A percentile compares a stretch with the other conserved stretches of the same genome.
phyloP scores from a whole-genome alignment of 306 rosid genomes.

The Corylus avellana region DNA sequence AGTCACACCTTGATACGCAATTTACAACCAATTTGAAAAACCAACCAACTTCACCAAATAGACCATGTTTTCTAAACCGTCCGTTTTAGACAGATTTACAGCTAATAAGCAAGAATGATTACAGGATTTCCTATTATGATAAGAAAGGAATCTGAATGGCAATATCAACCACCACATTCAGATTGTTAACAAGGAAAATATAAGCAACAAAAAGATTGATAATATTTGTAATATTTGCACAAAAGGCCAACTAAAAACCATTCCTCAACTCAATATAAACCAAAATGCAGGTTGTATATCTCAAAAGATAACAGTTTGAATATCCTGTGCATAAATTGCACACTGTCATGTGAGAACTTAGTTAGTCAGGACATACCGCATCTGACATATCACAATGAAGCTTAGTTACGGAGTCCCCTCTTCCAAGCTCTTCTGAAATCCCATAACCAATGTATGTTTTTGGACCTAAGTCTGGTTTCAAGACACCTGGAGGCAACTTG shows the following conservation, averaged over 20 bases:
- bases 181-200: background rate
- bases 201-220: background rate
- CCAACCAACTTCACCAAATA: background rate
- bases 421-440: slow-evolving; percentile 71
- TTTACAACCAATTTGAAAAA: background rate
- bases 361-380: slow-evolving; percentile 56
- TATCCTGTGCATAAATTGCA: background rate
- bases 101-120: background rate
- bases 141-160: too few species aligned
- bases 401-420: slow-evolving; percentile 93
- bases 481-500: slow-evolving; percentile 67
- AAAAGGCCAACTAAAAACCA: background rate
- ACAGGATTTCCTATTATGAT: background rate
- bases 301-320: background rate
- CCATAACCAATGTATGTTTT: slow-evolving; percentile 90
- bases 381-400: slow-evolving; percentile 93
- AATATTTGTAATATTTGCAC: background rate
- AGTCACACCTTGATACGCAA: background rate
- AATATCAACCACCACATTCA: too few species aligned
- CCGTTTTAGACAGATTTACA: background rate
- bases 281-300: background rate
- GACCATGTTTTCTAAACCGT: background rate
- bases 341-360: slow-evolving; percentile 18
- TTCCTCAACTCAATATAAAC: background rate
- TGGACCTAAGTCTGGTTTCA: slow-evolving; percentile 94